phyloP scores from a whole-genome alignment of 805 yeast species.

The Monosporozyma aerobia region DNA sequence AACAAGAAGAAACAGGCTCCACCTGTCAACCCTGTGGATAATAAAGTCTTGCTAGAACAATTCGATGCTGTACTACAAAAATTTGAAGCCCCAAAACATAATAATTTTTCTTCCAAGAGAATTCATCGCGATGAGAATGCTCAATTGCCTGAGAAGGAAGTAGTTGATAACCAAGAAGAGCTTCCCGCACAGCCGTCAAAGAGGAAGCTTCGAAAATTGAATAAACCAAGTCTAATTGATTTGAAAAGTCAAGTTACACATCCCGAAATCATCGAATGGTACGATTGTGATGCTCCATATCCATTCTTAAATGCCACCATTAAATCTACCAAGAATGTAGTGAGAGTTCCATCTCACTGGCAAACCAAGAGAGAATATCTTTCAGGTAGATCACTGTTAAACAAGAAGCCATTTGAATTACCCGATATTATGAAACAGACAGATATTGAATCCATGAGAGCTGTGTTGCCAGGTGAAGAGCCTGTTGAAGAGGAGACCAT shows the following conservation, averaged over 20 bases:
- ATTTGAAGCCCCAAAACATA: constrained; percentile 6
- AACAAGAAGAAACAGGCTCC: neutral
- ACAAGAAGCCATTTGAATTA: constrained; percentile 61
- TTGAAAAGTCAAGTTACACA: constrained; percentile 49
- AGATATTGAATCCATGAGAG: constrained; percentile 82
- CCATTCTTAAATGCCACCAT: constrained; percentile 58
- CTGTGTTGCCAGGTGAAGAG: constrained; percentile 30
- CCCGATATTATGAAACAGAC: constrained; percentile 75
- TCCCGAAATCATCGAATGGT: constrained; percentile 81
- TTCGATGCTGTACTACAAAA: constrained; percentile 7
- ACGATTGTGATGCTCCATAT: constrained; percentile 74
- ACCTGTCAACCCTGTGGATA: neutral
- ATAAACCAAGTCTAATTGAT: constrained; percentile 55
- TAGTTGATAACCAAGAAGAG: constrained; percentile 14
- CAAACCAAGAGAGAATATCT: constrained; percentile 65
- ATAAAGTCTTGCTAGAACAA: constrained; percentile 10
- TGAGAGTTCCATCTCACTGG: constrained; percentile 86
- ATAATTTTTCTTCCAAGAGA: neutral
- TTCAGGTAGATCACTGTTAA: constrained; percentile 54
- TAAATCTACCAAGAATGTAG: constrained; percentile 54
- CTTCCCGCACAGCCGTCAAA: constrained; percentile 19
- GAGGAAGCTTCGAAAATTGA: constrained; percentile 41
- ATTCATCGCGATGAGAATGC: neutral
- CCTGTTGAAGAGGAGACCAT: constrained; percentile 34
- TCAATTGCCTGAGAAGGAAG: neutral